These are phyloP conservation scores for Pseudopediastrum boryanum DNA, from an alignment of 139 green algal species.

Conservation along the genomic window DNA sequence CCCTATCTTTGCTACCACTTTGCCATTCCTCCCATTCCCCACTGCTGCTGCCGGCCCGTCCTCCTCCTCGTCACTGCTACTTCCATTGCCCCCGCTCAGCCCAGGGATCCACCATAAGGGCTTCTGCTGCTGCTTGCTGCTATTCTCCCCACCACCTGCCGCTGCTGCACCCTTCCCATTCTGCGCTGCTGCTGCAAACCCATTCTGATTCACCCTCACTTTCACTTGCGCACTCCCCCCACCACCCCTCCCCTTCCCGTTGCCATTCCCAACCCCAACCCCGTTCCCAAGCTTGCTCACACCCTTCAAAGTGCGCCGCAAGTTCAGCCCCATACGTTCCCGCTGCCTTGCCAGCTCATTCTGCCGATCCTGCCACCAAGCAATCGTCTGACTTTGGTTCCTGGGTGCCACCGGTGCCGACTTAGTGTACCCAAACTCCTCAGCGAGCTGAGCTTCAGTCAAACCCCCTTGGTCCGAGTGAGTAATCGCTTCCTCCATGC, in stretches of 20 bases:
- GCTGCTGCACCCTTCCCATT: no score
- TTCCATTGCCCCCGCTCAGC: no score
- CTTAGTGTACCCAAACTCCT: slow-evolving; percentile 36
- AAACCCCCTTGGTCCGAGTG: slow-evolving; percentile 16
- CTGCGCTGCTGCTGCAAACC: no score
- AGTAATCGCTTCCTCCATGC: slow-evolving; percentile 11
- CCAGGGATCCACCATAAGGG: no score
- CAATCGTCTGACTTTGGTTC: slow-evolving; percentile 67
- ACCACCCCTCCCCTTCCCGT: no score
- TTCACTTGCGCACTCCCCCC: no score
- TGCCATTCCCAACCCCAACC: slow-evolving; percentile 16
- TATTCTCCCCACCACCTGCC: no score
- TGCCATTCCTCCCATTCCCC: no score
- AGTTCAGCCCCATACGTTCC: not conserved
- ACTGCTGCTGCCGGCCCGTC: no score
- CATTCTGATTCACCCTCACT: no score
- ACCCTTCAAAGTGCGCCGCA: not conserved
- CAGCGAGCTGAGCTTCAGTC: slow-evolving; percentile 57
- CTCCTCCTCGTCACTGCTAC: no score
- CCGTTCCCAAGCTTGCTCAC: slow-evolving; percentile 3
- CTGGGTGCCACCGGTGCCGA: slow-evolving; percentile 3
- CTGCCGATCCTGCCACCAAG: slow-evolving; percentile 83
- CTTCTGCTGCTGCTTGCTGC: no score
- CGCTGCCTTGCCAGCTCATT: not conserved
- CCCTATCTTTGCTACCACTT: not conserved